Percentiles rank a stretch among this genome's conserved stretches.
Conservation (phyloP, 2,329 filamentous ascomycete genomes). For the Curvularia spicifera region DNA sequence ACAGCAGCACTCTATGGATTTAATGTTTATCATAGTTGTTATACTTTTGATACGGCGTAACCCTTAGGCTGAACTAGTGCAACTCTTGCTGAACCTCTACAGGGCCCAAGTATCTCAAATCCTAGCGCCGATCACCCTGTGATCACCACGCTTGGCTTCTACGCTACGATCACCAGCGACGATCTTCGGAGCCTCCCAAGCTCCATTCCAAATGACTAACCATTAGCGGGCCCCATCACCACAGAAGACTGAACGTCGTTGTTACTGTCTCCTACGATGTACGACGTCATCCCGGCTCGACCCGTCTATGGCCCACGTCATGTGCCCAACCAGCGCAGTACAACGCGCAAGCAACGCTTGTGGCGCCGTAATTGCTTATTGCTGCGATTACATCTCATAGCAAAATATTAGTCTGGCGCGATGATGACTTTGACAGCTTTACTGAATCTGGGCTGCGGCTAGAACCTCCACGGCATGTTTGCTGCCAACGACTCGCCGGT, state of each 20-base stretch:
- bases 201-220: neutral
- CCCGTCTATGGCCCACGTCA: constrained; percentile 5
- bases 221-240: neutral
- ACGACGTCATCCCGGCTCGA: constrained; percentile 9
- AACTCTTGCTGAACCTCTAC: neutral
- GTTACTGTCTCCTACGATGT: neutral
- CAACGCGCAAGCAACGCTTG: neutral
- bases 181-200: neutral
- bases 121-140: neutral
- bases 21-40: neutral
- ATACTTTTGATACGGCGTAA: neutral
- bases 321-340: neutral
- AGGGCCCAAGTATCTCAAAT: neutral
- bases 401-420: neutral
- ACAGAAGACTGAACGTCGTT: neutral
- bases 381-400: neutral
- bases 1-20: neutral
- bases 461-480: neutral
- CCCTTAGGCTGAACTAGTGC: neutral
- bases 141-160: neutral
- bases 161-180: neutral
- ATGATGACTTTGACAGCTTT: neutral
- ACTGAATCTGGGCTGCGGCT: neutral
- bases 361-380: neutral
- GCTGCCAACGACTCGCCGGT: neutral